Evolutionary conservation across 257 asterid species (phyloP), one percentile per base, ranked within the genome.

Genomic region (Scutellaria minor): DNA sequence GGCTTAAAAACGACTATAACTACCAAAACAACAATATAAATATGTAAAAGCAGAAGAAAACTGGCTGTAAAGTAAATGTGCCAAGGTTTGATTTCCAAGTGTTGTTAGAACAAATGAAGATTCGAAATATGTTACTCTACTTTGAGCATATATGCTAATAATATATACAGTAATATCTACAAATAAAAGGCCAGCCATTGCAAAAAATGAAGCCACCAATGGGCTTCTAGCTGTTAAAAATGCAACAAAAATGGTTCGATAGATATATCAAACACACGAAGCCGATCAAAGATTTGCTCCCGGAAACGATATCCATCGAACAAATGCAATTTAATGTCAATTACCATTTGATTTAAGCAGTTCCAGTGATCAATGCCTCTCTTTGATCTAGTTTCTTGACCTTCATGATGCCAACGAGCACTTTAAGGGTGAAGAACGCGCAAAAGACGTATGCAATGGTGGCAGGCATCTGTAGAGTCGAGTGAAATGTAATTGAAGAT

Each of bases 281-380:
- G 57, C 27, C 64, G 22, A 14, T 65, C 7, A 62, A 37, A 65
- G 37, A 31, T 31, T 31, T 31, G 37, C 41, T 14, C 45, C 44
- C 24, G 62, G 73, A 62, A 61, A 42, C 22, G 46, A 31, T 46
- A 53, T 52, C 4, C 24, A 15, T 6, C 8, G 27, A 13, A 48
- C 37, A 31, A 50, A 48, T 47, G 13, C 71, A n/a, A n/a, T 35
- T 7, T 10, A 45, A 52, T 6, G 58, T 35, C 15, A 70, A 82
- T 51, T 57, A 84, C 91, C 89, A 12, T 51, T 41, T 41, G 5
- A 7, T 47, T 79, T 70, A 94, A 66, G 99, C 99, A 42, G 97
- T 94, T 80, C 99, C 98, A 6, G 96, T 94, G 75, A 94, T 79
- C 75, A 94, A 83, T 76, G 79, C 83, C 66, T 94, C 99, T 78